Evolutionary conservation across 176 grass and related monocot genomes (phyloP), one percentile per base, ranked within the genome.

Genomic region (Lolium rigidum): DNA sequence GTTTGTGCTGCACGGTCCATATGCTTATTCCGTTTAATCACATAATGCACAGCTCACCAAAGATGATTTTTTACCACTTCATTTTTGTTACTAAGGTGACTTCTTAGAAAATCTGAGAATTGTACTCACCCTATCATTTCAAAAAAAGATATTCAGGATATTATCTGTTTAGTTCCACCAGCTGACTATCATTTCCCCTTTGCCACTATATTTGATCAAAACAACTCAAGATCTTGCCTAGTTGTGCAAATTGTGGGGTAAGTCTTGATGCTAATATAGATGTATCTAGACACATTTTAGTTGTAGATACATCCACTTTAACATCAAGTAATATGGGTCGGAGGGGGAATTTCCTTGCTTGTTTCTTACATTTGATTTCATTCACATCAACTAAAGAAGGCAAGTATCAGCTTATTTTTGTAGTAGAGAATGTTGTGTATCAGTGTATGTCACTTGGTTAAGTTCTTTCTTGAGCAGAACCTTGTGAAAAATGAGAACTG

Each of bases 201-300:
- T 56, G 26, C 51, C 5, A 18, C 38, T 57, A 38, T 77, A 39
- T 50, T 76, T 52, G 24, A 52, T 51, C 48, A 25, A 51, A 76
- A 51, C 12, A 52, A 52, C 48, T 76, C 7, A 5, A 16, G 8
- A 26, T 52, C 21, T 52, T 52, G 72, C 47, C 7, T 76, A 76
- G 48, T 76, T 52, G 47, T 75, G 24, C 71, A 76, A 76, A 76
- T 16, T 31, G 7, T 26, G 47, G 72, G 71, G 49, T 51, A 26
- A 51, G 46, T 50, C 71, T 48, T 28, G 26, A 28, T 28, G 26
- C 26, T 28, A 28, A 28, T 28, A 28, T 28, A 28, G 26, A 28
- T 28, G 26, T 28, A 28, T 28, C 26, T 28, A 28, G 26, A 28
- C 26, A 28, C 26, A 28, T 28, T 28, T 28, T 28, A 28, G 26